A percentile compares a stretch with the other conserved stretches of the same genome.
Evolutionary conservation across 345 rosid species (phyloP).

Genomic region (Hibiscus syriacus): DNA sequence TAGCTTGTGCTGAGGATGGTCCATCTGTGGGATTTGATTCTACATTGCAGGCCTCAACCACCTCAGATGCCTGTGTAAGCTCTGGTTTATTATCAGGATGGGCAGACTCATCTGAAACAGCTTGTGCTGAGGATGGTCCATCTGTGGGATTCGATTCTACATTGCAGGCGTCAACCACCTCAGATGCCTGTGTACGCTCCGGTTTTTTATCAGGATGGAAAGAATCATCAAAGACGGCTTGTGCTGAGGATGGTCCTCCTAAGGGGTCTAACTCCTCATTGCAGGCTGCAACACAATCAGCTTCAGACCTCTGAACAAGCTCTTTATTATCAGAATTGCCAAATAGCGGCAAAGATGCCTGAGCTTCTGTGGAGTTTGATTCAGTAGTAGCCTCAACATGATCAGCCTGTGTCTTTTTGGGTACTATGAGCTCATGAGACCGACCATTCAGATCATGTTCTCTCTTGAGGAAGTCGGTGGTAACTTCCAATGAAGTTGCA

Average conservation of each 20-base stretch:
- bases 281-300: neutral
- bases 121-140: constrained; percentile 4
- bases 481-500: constrained; percentile 4
- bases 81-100: neutral
- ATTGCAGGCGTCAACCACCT: neutral
- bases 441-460: constrained; percentile 3
- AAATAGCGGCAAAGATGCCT: neutral
- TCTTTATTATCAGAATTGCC: no score
- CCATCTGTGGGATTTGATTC: neutral
- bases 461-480: neutral
- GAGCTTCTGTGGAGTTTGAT: constrained; percentile 4
- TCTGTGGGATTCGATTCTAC: neutral
- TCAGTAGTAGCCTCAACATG: neutral
- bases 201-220: no score
- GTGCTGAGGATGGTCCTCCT: neutral
- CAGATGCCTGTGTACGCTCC: neutral
- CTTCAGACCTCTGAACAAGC: constrained; percentile 6
- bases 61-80: neutral
- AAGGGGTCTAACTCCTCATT: constrained; percentile 10
- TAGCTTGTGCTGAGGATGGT: neutral
- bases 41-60: neutral
- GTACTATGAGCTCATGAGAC: neutral
- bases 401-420: neutral
- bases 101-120: no score
- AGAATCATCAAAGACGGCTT: constrained; percentile 1